Conservation (phyloP, 1,284 basidiomycete species). For the Microbotryum lychnidis-dioicae region DNA sequence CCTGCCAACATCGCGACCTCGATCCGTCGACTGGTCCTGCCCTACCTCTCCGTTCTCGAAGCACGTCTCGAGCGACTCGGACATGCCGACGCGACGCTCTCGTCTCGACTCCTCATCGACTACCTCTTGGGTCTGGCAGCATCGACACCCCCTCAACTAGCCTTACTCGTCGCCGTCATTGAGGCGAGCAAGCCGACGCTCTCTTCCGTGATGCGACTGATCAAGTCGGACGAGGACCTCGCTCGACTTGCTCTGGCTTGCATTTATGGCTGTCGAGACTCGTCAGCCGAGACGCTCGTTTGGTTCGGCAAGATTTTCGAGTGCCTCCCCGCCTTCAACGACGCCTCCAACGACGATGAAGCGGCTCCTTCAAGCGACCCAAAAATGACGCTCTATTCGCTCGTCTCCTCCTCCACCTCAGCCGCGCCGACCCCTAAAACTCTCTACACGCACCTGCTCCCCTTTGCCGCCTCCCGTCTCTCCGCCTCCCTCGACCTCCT, state of each 20-base stretch:
- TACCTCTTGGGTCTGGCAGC: slow-evolving; percentile 52
- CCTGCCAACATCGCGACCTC: slow-evolving; percentile 58
- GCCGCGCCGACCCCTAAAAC: slow-evolving; percentile 56
- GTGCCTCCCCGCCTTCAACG: slow-evolving; percentile 67
- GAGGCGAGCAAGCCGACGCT: slow-evolving; percentile 83
- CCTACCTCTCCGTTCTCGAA: slow-evolving; percentile 83
- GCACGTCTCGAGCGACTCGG: slow-evolving; percentile 71
- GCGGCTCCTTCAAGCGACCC: slow-evolving; percentile 6
- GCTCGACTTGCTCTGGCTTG: slow-evolving; percentile 75
- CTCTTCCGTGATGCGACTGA: slow-evolving; percentile 56
- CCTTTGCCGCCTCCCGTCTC: slow-evolving; percentile 49
- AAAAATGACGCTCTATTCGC: background rate
- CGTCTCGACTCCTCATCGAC: slow-evolving; percentile 59
- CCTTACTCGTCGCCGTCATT: slow-evolving; percentile 64
- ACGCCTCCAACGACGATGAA: background rate
- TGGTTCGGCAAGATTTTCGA: slow-evolving; percentile 86
- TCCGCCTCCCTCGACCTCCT: slow-evolving; percentile 77
- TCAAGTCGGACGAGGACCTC: slow-evolving; percentile 72
- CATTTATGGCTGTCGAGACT: slow-evolving; percentile 56
- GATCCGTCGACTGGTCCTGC: slow-evolving; percentile 68
- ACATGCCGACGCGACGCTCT: slow-evolving; percentile 55
- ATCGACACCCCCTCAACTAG: slow-evolving; percentile 45
- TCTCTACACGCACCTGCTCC: slow-evolving; percentile 49
- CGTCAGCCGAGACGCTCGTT: slow-evolving; percentile 56
- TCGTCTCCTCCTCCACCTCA: slow-evolving; percentile 1